phyloP scores from a whole-genome alignment of 352 stramenopile genomes.

The Phytopythium aichiense region DNA sequence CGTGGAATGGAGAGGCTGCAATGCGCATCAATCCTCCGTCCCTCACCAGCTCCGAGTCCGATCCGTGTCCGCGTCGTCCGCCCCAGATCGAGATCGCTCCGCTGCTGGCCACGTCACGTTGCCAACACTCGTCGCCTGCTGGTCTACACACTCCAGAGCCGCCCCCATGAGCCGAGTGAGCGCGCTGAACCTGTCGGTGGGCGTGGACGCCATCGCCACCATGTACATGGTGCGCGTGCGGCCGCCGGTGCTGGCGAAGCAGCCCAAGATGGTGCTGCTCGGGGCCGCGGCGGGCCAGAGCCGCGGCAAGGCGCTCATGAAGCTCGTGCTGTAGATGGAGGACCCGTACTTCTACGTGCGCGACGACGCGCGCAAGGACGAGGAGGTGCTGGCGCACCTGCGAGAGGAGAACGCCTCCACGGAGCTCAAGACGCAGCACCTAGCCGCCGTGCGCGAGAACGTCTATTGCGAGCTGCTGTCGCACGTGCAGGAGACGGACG shows the following conservation, averaged over 20 bases:
- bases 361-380: conserved; percentile 90
- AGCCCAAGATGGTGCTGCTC: conserved; percentile 80
- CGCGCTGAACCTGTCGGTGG: conserved; percentile 47
- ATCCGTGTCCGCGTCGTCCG: too few species aligned
- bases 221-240: conserved; percentile 52
- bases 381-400: conserved; percentile 91
- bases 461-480: conserved; percentile 94
- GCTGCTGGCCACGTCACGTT: too few species aligned
- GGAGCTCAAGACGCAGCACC: conserved; percentile 80
- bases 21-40: too few species aligned
- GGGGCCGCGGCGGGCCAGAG: conserved; percentile 76
- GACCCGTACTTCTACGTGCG: conserved; percentile 96
- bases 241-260: conserved; percentile 65
- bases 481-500: conserved; percentile 87
- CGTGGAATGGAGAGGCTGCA: too few species aligned
- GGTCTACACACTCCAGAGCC: not conserved
- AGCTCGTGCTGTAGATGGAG: conserved; percentile 84
- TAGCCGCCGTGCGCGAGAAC: conserved; percentile 71
- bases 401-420: conserved; percentile 93
- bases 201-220: conserved; percentile 46
- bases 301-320: conserved; percentile 83
- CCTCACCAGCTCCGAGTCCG: too few species aligned
- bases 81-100: too few species aligned
- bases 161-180: conserved; percentile 49
- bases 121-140: too few species aligned